Evolutionary conservation across 2,329 filamentous ascomycete species (phyloP), one percentile per base, ranked within the genome.

Genomic region (Penicillium glabrum): DNA sequence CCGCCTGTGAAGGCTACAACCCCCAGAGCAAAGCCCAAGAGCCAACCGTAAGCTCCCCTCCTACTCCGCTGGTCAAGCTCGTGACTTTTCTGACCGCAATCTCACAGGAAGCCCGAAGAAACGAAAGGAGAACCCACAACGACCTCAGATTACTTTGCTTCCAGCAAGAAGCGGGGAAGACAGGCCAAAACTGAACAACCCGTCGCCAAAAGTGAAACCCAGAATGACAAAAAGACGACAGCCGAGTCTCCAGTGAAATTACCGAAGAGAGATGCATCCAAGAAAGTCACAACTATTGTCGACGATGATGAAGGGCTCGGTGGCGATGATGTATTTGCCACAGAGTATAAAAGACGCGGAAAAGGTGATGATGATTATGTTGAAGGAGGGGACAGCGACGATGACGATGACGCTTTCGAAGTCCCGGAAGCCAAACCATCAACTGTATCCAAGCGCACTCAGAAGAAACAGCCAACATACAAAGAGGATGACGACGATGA

Each of bases 261-360:
- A 27, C 46, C 51, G 9, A 50, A 64, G 16, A 63, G 54, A 24
- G 26, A 6, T 21, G 37, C 23, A 5, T 14, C 37, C 3, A 54
- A 54, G 37, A 54, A 39, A 37, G 72, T 69, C 70, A 72, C 59
- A 55, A 54, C 56, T 59, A 68, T 61, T 61, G 21, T 89, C 62
- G 84, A 90, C 21, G 88, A 87, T 33, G 81, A 87, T 33, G 81
- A 90, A 45, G 54, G 35, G 8, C 87, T 84, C 45, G 82, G 76
- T 3, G 89, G 85, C n/a, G 89, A 91, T 62, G 93, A 96, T 65
- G 92, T 96, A 21, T 93, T 93, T 73, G 89, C 88, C 14, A 87
- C 89, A 4, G 86, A 90, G 61, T 83, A 82, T 33, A 89, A 86
- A 69, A 83, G 83, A 47, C 79, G 83, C 45, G 85, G 83, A 55